Evolutionary conservation across 2,329 filamentous ascomycete species (phyloP), one percentile per base, ranked within the genome.

Genomic region (Colletotrichum lupini): DNA sequence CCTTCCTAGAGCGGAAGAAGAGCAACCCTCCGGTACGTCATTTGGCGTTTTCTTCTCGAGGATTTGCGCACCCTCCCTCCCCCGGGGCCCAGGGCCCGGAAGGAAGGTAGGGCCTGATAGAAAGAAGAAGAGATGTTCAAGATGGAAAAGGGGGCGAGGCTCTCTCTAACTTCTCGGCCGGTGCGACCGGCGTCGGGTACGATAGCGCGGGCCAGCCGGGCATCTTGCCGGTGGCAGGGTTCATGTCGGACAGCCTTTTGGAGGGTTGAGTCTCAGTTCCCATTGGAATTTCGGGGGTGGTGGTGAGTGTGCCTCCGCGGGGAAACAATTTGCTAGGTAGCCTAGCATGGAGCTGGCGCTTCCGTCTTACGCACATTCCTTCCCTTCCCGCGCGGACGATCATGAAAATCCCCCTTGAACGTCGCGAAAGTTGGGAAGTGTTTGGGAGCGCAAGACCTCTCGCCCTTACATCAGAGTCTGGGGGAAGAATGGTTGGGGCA

Each of bases 1-100:
- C 42, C 60, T 73, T 37, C 70, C 70, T 58, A 70, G 55, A 70
- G 46, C 46, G 70, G 70, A 56, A 73, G 55, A 70, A 49, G 70
- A 70, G 60, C 59, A 28, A 26, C 59, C 56, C 37, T 63, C 42
- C 46, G 30, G 60, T 57, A 73, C 70, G 70, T 73, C 70, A 73
- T 73, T 73, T 49, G 66, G 46, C 55, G 61, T 52, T 46, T 26
- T 42, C 14, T 32, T 26, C 26, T 35, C 11, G 32, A 37, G 49
- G 69, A 64, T 42, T 26, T 28, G 60, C 37, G 49, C 35, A n/a
- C 22, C 30, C 57, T 32, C 26, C 8, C 30, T 42, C 42, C 65
- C 22, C 61, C 46, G 11, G 32, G 32, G 32, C 32, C 37, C 37
- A 16, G 37, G 37, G 37, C 37, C 16, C 37, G 14, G 37, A 42